Evolutionary conservation across 768 basidiomycete species (phyloP).

Genomic region (Hirschioporus abietinus): DNA sequence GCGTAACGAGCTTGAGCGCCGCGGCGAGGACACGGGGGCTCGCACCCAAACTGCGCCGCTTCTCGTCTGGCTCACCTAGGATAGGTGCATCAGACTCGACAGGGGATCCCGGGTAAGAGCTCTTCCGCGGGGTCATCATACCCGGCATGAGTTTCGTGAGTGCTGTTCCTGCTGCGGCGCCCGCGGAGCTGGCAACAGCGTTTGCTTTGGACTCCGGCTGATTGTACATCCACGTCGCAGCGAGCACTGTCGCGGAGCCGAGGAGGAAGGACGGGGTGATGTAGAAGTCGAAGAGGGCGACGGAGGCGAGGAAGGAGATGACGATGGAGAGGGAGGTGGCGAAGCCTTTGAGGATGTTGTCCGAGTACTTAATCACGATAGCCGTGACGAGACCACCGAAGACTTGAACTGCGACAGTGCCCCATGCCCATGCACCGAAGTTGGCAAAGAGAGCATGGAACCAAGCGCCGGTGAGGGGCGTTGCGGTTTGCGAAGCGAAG

Average conservation of each 20-base stretch:
- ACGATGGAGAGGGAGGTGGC: slow-evolving; percentile 93
- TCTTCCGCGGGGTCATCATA: neutral
- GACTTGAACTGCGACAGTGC: slow-evolving; percentile 85
- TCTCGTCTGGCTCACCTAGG: neutral
- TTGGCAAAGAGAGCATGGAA: slow-evolving; percentile 66
- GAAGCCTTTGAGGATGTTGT: slow-evolving; percentile 96
- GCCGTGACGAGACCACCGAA: slow-evolving; percentile 92
- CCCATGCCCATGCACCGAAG: slow-evolving; percentile 95
- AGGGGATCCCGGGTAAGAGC: neutral
- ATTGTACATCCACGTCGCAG: slow-evolving; percentile 94
- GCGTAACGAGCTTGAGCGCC: neutral
- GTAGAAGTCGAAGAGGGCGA: slow-evolving; percentile 83
- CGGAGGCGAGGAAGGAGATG: slow-evolving; percentile 89
- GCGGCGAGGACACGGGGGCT: neutral
- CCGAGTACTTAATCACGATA: slow-evolving; percentile 94
- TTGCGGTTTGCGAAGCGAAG: slow-evolving; percentile 39
- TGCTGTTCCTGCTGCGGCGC: neutral
- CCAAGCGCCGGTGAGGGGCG: slow-evolving; percentile 41
- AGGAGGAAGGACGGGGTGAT: slow-evolving; percentile 86
- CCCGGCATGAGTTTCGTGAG: neutral
- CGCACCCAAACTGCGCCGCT: neutral
- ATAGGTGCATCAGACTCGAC: neutral
- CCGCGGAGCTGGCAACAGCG: neutral
- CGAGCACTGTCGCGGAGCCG: slow-evolving; percentile 80
- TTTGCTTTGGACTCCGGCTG: neutral